A percentile compares a stretch with the other conserved stretches of the same genome.
phyloP scores from a whole-genome alignment of 768 basidiomycete species.

The Hypsizygus marmoreus region DNA sequence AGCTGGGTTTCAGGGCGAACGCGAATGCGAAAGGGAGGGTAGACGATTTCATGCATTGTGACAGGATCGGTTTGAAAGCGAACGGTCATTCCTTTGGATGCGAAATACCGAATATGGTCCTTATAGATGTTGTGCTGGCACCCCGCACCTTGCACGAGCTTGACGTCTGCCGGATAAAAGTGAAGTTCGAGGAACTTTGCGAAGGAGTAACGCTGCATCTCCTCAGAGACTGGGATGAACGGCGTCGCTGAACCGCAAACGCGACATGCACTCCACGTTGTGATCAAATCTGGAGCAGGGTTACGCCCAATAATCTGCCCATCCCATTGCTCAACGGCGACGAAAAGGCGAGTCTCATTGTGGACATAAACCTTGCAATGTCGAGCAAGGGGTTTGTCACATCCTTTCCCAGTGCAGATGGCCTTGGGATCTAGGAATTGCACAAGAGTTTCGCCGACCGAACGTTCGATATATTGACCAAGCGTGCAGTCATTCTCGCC shows the following conservation, averaged over 20 bases:
- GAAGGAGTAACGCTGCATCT: constrained; percentile 93
- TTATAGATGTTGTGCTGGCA: constrained; percentile 95
- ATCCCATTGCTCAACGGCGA: constrained; percentile 90
- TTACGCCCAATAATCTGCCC: constrained; percentile 66
- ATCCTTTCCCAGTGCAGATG: constrained; percentile 81
- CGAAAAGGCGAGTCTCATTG: constrained; percentile 77
- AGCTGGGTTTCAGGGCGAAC: constrained; percentile 87
- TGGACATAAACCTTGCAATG: constrained; percentile 94
- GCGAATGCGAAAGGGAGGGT: constrained; percentile 85
- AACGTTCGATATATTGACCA: constrained; percentile 88
- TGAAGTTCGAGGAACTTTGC: constrained; percentile 95
- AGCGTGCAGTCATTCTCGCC: constrained; percentile 91
- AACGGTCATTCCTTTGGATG: constrained; percentile 78
- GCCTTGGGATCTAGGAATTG: constrained; percentile 76
- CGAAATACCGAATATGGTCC: constrained; percentile 91
- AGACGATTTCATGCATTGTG: constrained; percentile 80
- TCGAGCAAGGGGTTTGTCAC: constrained; percentile 74
- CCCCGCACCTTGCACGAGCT: constrained; percentile 82
- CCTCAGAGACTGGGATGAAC: constrained; percentile 86
- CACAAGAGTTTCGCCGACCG: constrained; percentile 65
- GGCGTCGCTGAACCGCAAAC: constrained; percentile 79
- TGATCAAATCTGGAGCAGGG: constrained; percentile 74
- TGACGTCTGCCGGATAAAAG: constrained; percentile 90
- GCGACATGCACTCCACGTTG: constrained; percentile 90
- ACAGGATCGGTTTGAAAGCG: constrained; percentile 88